Conservation (phyloP, 2,329 filamentous ascomycete genomes). For the Capronia coronata region DNA sequence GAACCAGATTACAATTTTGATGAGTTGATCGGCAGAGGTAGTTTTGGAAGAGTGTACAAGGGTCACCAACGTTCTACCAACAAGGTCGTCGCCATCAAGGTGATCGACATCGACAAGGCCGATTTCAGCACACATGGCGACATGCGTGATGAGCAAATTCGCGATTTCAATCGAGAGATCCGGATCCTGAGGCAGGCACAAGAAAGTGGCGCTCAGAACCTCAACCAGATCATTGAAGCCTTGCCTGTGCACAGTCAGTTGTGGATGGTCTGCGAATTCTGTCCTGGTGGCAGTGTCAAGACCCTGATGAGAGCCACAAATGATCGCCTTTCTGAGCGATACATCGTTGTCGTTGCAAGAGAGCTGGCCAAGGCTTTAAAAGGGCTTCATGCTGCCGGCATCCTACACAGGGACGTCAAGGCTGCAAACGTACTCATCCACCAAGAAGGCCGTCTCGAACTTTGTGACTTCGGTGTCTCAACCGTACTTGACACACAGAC, state of each 20-base stretch:
- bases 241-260: conserved; percentile 58
- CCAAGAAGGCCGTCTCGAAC: conserved; percentile 56
- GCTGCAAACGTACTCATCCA: conserved; percentile 59
- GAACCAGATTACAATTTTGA: conserved; percentile 45
- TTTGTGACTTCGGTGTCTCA: conserved; percentile 62
- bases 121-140: conserved; percentile 45
- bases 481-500: conserved; percentile 54
- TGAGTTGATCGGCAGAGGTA: conserved; percentile 47
- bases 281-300: conserved; percentile 59
- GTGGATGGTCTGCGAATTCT: conserved; percentile 62
- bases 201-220: conserved; percentile 55
- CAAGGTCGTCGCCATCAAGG: conserved; percentile 46
- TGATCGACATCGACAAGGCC: conserved; percentile 45
- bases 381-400: conserved; percentile 58
- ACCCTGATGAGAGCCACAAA: conserved; percentile 50
- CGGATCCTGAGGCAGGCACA: conserved; percentile 57
- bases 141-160: conserved; percentile 44
- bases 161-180: conserved; percentile 56
- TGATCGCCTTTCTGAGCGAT: conserved; percentile 52
- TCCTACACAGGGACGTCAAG: conserved; percentile 61
- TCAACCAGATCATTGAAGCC: conserved; percentile 59
- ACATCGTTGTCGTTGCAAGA: conserved; percentile 57
- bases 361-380: conserved; percentile 57
- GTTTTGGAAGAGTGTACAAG: conserved; percentile 48
- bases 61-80: conserved; percentile 38